Base-by-base conservation (phyloP, 371 early-diverging fungal species). In the Mucor lusitanicus region DNA sequence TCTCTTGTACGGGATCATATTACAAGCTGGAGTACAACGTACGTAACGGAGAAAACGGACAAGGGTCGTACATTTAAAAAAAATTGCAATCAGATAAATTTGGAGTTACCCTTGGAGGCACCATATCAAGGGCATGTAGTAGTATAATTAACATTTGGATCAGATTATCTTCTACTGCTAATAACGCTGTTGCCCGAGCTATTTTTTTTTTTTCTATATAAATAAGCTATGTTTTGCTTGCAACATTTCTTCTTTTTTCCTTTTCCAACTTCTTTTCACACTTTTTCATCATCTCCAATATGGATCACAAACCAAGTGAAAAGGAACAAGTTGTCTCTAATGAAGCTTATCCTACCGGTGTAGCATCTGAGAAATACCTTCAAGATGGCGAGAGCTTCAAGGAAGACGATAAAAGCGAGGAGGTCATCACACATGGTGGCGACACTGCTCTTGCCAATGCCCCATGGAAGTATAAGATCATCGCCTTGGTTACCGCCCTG, bases 361-460 rank as follows among this genome's bases (percentile, higher is more conserved):
- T 37, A 42, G 21, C 27, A 1, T 54, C 64, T 30, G 66, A 70
- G 30, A 62, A 70, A 11, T 56, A 70, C n/a, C 19, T 50, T 1
- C 64, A 69, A 60, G 64, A 64, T 40, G 19, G 5, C 37, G 35
- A 19, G 17, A 53, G 25, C n/a, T 17, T 48, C 12, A 56, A 54
- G 15, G 62, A 70, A 39, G 66, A 62, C 0, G 37, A 65, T 21
- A 30, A 50, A 25, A 63, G 40, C n/a, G 63, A 58, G 32, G 68
- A 63, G 23, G 17, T 54, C 13, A 37, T 13, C 19, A 63, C 53
- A 3, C 30, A 69, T 44, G 73, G 70, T 27, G 70, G 73, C 17
- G 76, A 76, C 50, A 70, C 74, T 40, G 69, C 69, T 2, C 50
- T 77, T 25, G 72, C 74, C 6, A 74, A 74, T 64, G 77, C 77